phyloP scores from a whole-genome alignment of 1,284 basidiomycete genomes.

The Singerocomus inundabilis region DNA sequence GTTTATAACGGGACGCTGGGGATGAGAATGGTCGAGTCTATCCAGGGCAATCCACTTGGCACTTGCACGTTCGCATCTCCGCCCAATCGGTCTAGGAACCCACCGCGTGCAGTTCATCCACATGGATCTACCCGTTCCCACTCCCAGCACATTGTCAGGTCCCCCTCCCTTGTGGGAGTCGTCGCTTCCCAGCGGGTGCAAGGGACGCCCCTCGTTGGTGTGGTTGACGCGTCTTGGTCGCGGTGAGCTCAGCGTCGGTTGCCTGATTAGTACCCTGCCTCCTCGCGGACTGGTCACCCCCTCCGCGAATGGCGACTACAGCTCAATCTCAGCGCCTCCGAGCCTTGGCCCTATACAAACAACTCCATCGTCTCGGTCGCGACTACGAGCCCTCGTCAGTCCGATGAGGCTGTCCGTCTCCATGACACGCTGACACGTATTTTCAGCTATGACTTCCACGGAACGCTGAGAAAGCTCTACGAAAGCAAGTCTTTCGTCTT shows the following conservation, averaged over 20 bases:
- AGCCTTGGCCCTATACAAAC: conserved; percentile 72
- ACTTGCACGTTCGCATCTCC: conserved; percentile 24
- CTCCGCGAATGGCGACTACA: conserved; percentile 32
- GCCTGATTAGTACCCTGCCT: no score
- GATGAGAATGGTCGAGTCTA: neutral
- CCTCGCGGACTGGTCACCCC: conserved; percentile 2
- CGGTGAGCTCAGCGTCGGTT: no score
- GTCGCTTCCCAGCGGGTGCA: no score
- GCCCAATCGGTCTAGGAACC: neutral
- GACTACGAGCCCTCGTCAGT: conserved; percentile 77
- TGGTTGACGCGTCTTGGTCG: no score
- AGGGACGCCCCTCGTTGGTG: no score
- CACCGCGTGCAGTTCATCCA: neutral
- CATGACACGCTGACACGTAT: conserved; percentile 10
- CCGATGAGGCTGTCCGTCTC: conserved; percentile 11
- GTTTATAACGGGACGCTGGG: conserved; percentile 12
- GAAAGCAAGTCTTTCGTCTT: conserved; percentile 51
- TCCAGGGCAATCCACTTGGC: conserved; percentile 7
- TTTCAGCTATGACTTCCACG: conserved; percentile 71
- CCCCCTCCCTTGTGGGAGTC: no score
- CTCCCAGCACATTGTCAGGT: no score
- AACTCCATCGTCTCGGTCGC: conserved; percentile 71
- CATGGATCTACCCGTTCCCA: no score
- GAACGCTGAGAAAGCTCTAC: conserved; percentile 63
- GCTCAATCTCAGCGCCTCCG: conserved; percentile 45